phyloP scores from a whole-genome alignment of 2,329 filamentous ascomycete species.

The Fusarium penzigii region DNA sequence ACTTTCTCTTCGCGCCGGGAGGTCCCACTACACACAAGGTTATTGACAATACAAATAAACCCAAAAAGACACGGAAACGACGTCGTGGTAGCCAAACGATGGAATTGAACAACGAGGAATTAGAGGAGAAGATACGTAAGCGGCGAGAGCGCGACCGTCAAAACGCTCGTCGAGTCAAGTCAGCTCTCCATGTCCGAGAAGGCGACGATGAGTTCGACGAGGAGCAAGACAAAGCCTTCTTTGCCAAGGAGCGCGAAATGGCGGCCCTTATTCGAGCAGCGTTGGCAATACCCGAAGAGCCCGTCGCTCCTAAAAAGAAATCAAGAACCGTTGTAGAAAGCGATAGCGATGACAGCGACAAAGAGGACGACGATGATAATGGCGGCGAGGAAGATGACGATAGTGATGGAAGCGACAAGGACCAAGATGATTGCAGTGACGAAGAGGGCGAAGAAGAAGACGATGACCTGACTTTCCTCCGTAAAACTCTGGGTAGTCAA shows the following conservation, averaged over 20 bases:
- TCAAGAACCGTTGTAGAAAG: background rate
- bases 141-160: constrained; percentile 71
- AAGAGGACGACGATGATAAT: background rate
- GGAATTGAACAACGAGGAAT: constrained; percentile 60
- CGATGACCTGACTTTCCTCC: constrained; percentile 22
- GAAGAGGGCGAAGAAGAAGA: constrained; percentile 29
- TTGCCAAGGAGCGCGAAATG: constrained; percentile 65
- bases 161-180: constrained; percentile 80
- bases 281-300: constrained; percentile 5
- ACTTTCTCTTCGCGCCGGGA: constrained; percentile 69
- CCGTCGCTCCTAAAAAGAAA: constrained; percentile 29
- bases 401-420: constrained; percentile 15
- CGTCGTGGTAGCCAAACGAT: constrained; percentile 52
- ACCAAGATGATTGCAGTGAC: constrained; percentile 5
- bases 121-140: constrained; percentile 63
- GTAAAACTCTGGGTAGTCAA: constrained; percentile 26
- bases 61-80: constrained; percentile 40
- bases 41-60: constrained; percentile 58
- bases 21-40: constrained; percentile 61
- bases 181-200: constrained; percentile 74
- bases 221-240: constrained; percentile 72
- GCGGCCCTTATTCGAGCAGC: constrained; percentile 47
- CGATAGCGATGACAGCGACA: background rate
- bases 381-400: constrained; percentile 22
- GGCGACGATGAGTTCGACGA: constrained; percentile 89